A percentile compares a stretch with the other conserved stretches of the same genome.
Conservation (phyloP, 2,329 filamentous ascomycete genomes). For the Pseudohalonectria lignicola region DNA sequence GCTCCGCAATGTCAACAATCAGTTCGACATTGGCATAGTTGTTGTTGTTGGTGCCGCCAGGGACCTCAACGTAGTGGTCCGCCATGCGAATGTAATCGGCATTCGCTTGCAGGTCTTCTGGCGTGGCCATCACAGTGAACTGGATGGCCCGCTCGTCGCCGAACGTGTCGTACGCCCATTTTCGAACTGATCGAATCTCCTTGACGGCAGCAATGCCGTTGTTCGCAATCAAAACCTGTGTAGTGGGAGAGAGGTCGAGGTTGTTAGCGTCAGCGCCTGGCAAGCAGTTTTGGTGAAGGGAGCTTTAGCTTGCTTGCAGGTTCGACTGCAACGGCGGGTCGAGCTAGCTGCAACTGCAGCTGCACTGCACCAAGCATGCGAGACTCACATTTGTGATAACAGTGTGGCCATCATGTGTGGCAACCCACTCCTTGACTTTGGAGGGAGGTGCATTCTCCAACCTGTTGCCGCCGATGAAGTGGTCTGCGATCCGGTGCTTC, state of each 20-base stretch:
- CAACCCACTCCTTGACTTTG: conserved; percentile 93
- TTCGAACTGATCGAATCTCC: conserved; percentile 96
- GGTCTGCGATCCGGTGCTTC: conserved; percentile 72
- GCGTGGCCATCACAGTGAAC: conserved; percentile 99
- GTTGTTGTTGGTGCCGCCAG: conserved; percentile 99
- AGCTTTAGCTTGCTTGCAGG: too few relatives aligned
- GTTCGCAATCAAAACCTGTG: conserved; percentile 95
- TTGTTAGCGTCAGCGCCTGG: neutral
- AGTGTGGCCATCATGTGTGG: conserved; percentile 81
- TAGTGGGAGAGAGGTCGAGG: neutral
- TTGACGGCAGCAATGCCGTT: conserved; percentile 99
- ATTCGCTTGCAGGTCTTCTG: conserved; percentile 93
- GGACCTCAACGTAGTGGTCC: conserved; percentile 98
- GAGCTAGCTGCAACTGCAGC: too few relatives aligned
- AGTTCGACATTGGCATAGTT: conserved; percentile 99
- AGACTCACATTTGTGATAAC: conserved; percentile 88
- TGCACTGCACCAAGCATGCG: neutral
- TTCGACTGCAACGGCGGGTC: too few relatives aligned
- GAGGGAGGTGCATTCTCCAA: conserved; percentile 71
- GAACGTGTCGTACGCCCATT: conserved; percentile 99
- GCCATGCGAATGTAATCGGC: conserved; percentile 99
- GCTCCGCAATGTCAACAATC: conserved; percentile 96
- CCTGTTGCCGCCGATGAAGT: conserved; percentile 95
- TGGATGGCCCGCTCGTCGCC: conserved; percentile 97
- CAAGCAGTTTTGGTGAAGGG: too few relatives aligned